Conservation (phyloP, 1,139 yeast species). For the Diutina rugosa region DNA sequence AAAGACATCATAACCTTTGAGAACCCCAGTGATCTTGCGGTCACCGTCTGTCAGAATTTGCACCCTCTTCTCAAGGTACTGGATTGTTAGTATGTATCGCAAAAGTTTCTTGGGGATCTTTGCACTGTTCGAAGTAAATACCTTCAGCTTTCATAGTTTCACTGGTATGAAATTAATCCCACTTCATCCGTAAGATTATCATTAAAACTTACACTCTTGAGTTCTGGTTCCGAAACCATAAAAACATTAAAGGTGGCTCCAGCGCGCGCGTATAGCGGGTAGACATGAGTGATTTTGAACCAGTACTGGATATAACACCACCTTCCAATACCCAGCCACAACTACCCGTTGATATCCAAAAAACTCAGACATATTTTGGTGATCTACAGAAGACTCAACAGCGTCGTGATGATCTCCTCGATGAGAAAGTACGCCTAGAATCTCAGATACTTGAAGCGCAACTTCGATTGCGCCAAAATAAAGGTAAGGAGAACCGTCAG, state of each 20-base stretch:
- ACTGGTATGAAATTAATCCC: background rate
- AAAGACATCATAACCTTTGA: constrained; percentile 72
- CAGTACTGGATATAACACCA: background rate
- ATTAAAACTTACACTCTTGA: background rate
- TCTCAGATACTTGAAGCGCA: background rate
- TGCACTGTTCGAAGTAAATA: background rate
- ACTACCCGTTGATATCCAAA: background rate
- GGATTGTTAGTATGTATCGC: constrained; percentile 12
- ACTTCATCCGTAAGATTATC: background rate
- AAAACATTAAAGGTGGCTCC: background rate
- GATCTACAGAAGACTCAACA: background rate
- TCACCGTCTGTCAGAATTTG: constrained; percentile 63
- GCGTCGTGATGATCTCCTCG: background rate
- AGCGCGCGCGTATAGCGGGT: background rate
- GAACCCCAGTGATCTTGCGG: constrained; percentile 56
- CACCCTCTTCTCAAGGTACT: constrained; percentile 71
- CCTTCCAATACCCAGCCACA: background rate
- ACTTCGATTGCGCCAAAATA: background rate
- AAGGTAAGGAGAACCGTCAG: background rate
- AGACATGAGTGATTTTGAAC: background rate
- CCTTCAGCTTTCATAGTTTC: background rate
- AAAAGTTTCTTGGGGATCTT: background rate
- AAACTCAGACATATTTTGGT: background rate
- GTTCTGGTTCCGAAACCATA: constrained; percentile 1
- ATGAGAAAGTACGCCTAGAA: background rate